A percentile compares a stretch with the other conserved stretches of the same genome.
These are phyloP conservation scores for Leccinum arenicola DNA, from an alignment of 768 basidiomycete genomes.

Conservation along the genomic window DNA sequence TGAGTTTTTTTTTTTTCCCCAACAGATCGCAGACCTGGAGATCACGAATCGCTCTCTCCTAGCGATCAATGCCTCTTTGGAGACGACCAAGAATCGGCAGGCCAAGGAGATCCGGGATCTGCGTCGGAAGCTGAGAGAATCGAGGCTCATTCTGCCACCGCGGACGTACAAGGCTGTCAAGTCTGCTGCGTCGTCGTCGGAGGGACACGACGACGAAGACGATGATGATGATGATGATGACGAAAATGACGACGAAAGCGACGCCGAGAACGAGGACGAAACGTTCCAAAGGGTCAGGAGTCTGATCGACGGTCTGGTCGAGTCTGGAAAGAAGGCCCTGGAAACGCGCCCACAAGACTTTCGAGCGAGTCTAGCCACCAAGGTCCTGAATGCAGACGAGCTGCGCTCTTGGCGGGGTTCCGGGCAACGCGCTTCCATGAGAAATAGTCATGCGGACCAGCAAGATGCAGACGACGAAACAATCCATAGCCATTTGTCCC, in stretches of 20 bases:
- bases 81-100: constrained; percentile 76
- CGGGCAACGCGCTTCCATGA: constrained; percentile 19
- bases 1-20: neutral
- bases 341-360: constrained; percentile 56
- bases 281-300: constrained; percentile 59
- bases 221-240: constrained; percentile 39
- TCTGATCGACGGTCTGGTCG: constrained; percentile 62
- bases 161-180: constrained; percentile 54
- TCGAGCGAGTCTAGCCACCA: constrained; percentile 46
- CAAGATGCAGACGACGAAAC: constrained; percentile 32
- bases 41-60: constrained; percentile 87
- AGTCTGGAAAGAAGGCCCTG: constrained; percentile 59
- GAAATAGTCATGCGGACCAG: constrained; percentile 13
- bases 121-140: constrained; percentile 77
- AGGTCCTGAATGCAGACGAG: constrained; percentile 74
- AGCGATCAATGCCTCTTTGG: constrained; percentile 79
- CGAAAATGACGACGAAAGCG: constrained; percentile 40
- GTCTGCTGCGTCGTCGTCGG: constrained; percentile 38
- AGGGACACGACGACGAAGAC: constrained; percentile 32
- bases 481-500: constrained; percentile 17
- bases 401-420: constrained; percentile 56
- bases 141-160: constrained; percentile 75
- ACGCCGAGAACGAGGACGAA: constrained; percentile 39
- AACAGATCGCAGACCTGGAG: constrained; percentile 86
- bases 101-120: constrained; percentile 84